These are phyloP conservation scores for Panellus pusillus DNA, from an alignment of 768 basidiomycete genomes.

Conservation along the genomic window DNA sequence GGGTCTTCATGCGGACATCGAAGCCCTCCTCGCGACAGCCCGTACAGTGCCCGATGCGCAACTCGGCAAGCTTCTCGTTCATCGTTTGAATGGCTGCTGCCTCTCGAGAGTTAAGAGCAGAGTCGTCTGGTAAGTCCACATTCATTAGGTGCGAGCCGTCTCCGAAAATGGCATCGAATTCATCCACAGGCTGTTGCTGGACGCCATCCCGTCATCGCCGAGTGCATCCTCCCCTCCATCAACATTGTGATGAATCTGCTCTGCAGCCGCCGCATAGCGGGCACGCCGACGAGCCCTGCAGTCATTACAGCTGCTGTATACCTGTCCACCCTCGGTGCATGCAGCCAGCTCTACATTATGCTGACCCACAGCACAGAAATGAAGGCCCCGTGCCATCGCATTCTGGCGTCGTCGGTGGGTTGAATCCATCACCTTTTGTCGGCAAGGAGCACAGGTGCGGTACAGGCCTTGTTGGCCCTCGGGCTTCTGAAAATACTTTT, in stretches of 20 bases:
- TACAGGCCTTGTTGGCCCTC: background rate
- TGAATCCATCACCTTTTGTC: background rate
- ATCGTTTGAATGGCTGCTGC: background rate
- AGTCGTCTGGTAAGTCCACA: background rate
- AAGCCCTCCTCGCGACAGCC: constrained; percentile 10
- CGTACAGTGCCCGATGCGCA: background rate
- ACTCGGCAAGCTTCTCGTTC: background rate
- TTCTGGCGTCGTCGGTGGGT: background rate
- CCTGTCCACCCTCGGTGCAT: background rate
- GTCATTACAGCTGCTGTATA: background rate
- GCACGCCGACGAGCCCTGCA: background rate
- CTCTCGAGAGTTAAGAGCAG: background rate
- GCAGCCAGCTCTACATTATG: background rate
- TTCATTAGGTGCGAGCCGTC: background rate
- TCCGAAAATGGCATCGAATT: constrained; percentile 2
- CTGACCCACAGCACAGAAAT: too few relatives aligned
- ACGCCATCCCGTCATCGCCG: constrained; percentile 1
- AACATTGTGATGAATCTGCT: background rate
- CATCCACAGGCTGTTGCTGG: background rate
- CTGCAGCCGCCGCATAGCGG: background rate
- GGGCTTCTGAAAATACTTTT: background rate
- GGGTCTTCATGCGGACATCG: background rate
- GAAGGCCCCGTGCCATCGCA: background rate
- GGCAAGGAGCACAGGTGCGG: background rate
- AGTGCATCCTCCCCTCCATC: background rate